A percentile compares a stretch with the other conserved stretches of the same genome.
Conservation (phyloP, 805 yeast species). For the Candida coquimbonensis region DNA sequence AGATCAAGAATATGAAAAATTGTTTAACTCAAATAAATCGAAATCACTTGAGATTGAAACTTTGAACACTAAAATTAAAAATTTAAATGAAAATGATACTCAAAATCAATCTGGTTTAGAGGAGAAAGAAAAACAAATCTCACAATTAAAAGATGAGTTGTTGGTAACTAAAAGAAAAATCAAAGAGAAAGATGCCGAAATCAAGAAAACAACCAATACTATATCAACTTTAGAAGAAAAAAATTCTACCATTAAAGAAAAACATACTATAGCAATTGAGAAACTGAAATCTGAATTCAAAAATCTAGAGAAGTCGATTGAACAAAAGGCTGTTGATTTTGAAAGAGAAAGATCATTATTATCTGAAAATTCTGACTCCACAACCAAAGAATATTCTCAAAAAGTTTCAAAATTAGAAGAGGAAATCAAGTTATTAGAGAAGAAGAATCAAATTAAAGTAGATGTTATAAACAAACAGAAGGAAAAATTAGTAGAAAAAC, state of each 20-base stretch:
- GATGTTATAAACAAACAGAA: slow-evolving; percentile 10
- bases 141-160: not conserved
- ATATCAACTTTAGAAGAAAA: slow-evolving; percentile 13
- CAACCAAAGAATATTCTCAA: slow-evolving; percentile 41
- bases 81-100: not conserved
- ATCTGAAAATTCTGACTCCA: slow-evolving; percentile 42
- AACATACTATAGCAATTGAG: slow-evolving; percentile 14
- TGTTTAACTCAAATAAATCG: slow-evolving; percentile 9
- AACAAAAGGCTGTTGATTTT: slow-evolving; percentile 34
- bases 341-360: slow-evolving; percentile 44
- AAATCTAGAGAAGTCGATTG: slow-evolving; percentile 28
- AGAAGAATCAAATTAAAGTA: slow-evolving; percentile 4
- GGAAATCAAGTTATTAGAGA: slow-evolving; percentile 12
- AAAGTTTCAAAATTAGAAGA: slow-evolving; percentile 39
- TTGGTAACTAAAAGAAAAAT: slow-evolving; percentile 5
- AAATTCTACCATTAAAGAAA: slow-evolving; percentile 17
- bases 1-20: slow-evolving; percentile 17
- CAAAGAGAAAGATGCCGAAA: not conserved
- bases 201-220: slow-evolving; percentile 8
- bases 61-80: not conserved
- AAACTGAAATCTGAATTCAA: slow-evolving; percentile 25
- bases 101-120: not conserved
- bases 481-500: slow-evolving; percentile 8
- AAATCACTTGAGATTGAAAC: slow-evolving; percentile 9
- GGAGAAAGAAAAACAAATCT: not conserved